Evolutionary conservation across 2,329 filamentous ascomycete genomes (phyloP).

Genomic region (Fusarium brevicatenulatum): DNA sequence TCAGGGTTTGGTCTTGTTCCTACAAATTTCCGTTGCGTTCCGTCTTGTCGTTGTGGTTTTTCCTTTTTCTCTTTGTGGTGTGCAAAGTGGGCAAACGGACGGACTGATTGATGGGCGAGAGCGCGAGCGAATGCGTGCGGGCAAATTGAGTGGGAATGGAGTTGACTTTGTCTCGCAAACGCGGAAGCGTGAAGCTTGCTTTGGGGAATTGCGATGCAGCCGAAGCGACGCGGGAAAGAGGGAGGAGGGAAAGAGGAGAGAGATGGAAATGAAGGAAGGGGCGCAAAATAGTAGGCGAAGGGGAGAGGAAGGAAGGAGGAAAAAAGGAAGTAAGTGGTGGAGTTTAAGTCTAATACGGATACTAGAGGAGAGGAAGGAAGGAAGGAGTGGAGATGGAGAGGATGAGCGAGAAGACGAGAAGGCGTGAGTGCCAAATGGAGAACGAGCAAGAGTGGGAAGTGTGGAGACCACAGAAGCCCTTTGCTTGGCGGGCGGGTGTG

Average conservation of each 20-base stretch:
- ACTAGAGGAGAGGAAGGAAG: slow-evolving; percentile 48
- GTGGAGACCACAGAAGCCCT: slow-evolving; percentile 19
- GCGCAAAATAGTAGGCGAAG: slow-evolving; percentile 44
- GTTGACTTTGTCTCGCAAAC: slow-evolving; percentile 37
- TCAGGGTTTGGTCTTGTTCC: slow-evolving; percentile 35
- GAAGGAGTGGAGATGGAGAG: slow-evolving; percentile 27
- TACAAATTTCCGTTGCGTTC: slow-evolving; percentile 35
- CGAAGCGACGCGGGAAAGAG: slow-evolving; percentile 44
- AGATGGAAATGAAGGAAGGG: slow-evolving; percentile 47
- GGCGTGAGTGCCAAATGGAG: slow-evolving; percentile 33
- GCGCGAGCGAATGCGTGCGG: slow-evolving; percentile 21
- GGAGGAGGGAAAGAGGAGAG: slow-evolving; percentile 41
- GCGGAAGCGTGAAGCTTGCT: slow-evolving; percentile 28
- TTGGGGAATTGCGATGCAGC: slow-evolving; percentile 26
- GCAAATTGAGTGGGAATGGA: slow-evolving; percentile 32
- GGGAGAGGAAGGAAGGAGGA: slow-evolving; percentile 38
- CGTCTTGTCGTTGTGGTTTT: slow-evolving; percentile 31
- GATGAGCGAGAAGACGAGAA: slow-evolving; percentile 9
- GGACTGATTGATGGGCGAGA: background rate
- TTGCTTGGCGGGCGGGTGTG: slow-evolving; percentile 40
- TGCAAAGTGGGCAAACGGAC: slow-evolving; percentile 26
- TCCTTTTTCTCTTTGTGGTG: slow-evolving; percentile 18
- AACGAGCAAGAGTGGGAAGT: slow-evolving; percentile 23
- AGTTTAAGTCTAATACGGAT: slow-evolving; percentile 43
- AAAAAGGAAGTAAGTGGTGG: slow-evolving; percentile 47